These are phyloP conservation scores for Acanthamoeba lugdunensis DNA, from an alignment of 208 protist species.

Conservation along the genomic window DNA sequence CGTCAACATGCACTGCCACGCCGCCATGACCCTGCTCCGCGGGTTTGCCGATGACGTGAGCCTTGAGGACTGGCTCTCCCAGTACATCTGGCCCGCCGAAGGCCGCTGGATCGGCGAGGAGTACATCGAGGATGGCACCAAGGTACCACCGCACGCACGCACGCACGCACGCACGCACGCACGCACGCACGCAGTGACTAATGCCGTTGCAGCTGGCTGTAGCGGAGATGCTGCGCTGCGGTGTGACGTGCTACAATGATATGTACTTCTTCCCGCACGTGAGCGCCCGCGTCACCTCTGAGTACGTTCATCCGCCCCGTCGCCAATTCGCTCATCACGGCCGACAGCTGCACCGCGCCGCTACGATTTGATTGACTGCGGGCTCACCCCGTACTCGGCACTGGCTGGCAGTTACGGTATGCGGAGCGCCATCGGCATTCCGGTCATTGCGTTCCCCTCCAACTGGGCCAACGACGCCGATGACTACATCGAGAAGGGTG, in stretches of 20 bases:
- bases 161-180: too few species aligned
- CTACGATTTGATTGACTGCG: not conserved
- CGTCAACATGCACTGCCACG: constrained; percentile 82
- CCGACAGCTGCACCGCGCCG: too few species aligned
- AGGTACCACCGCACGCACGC: not conserved
- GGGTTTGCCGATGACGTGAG: constrained; percentile 78
- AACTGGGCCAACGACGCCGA: constrained; percentile 63
- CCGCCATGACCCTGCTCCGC: constrained; percentile 79
- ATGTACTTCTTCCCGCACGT: constrained; percentile 85
- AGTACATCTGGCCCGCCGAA: constrained; percentile 76
- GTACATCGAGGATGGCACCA: constrained; percentile 65
- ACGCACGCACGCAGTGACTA: too few species aligned
- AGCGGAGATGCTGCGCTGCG: constrained; percentile 83
- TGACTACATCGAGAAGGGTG: constrained; percentile 82
- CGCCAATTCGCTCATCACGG: too few species aligned
- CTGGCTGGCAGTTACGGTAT: constrained; percentile 73
- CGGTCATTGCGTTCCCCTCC: constrained; percentile 83
- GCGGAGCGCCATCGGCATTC: constrained; percentile 77
- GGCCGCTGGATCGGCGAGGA: constrained; percentile 56
- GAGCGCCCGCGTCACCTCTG: constrained; percentile 67
- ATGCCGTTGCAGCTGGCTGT: constrained; percentile 71
- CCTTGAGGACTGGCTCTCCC: constrained; percentile 80
- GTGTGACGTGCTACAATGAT: constrained; percentile 85
- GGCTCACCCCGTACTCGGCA: not conserved
- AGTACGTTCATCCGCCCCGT: not conserved